Evolutionary conservation across 345 rosid genomes (phyloP).

Genomic region (Melaleuca quinquenervia): DNA sequence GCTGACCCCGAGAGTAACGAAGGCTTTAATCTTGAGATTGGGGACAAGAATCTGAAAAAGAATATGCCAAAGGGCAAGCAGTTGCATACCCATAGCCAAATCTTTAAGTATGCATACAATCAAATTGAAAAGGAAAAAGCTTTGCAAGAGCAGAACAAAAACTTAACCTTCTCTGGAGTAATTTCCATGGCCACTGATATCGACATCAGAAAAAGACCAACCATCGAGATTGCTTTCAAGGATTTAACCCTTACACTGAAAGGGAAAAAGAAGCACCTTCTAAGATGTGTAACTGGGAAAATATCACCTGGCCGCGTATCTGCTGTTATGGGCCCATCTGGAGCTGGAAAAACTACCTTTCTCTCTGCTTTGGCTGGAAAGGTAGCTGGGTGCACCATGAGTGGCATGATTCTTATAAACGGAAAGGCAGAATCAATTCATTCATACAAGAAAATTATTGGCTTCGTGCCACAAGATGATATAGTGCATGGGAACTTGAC

Average conservation of each 20-base stretch:
- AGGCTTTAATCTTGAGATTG: slow-evolving; percentile 74
- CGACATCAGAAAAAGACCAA: slow-evolving; percentile 63
- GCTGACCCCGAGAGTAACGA: slow-evolving; percentile 53
- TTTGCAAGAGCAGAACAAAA: slow-evolving; percentile 73
- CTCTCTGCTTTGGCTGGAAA: slow-evolving; percentile 89
- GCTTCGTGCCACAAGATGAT: slow-evolving; percentile 97
- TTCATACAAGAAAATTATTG: slow-evolving; percentile 80
- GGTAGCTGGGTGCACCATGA: slow-evolving; percentile 64
- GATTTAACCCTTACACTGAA: slow-evolving; percentile 73
- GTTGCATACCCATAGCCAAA: slow-evolving; percentile 90
- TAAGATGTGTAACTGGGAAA: slow-evolving; percentile 90
- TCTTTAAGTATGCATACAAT: slow-evolving; percentile 86
- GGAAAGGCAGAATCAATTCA: slow-evolving; percentile 77
- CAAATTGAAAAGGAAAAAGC: slow-evolving; percentile 94
- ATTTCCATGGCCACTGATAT: slow-evolving; percentile 70
- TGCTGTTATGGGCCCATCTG: slow-evolving; percentile 99
- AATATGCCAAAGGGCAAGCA: slow-evolving; percentile 68
- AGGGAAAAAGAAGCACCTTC: slow-evolving; percentile 69
- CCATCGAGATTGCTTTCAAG: slow-evolving; percentile 71
- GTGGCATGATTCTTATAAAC: slow-evolving; percentile 71
- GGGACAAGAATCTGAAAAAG: slow-evolving; percentile 59
- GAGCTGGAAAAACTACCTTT: slow-evolving; percentile 97
- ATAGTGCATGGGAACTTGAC: slow-evolving; percentile 98
- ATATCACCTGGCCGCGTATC: slow-evolving; percentile 83
- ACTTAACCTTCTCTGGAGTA: slow-evolving; percentile 87